Percentiles rank a stretch among this genome's conserved stretches.
phyloP scores from a whole-genome alignment of 2,329 filamentous ascomycete species.

The Colletotrichum musae region DNA sequence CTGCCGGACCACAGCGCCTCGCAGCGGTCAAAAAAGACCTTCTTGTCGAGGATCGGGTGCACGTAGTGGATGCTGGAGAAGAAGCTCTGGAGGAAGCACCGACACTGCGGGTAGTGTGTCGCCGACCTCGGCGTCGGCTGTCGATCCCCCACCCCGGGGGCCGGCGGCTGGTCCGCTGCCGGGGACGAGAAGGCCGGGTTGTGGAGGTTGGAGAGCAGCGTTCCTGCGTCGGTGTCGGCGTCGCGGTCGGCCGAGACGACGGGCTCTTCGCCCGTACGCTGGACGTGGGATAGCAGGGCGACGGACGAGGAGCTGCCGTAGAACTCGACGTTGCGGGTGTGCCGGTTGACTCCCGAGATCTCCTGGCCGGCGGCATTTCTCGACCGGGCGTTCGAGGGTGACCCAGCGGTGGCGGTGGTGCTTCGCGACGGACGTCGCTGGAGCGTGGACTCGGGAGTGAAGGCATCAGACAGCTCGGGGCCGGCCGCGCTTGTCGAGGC shows the following conservation, averaged over 20 bases:
- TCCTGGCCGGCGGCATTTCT: slow-evolving; percentile 52
- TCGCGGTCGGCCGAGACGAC: slow-evolving; percentile 36
- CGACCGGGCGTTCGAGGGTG: slow-evolving; percentile 44
- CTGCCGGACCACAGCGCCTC: slow-evolving; percentile 57
- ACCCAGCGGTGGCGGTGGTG: slow-evolving; percentile 22
- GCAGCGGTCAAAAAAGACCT: slow-evolving; percentile 57
- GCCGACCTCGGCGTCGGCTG: slow-evolving; percentile 35
- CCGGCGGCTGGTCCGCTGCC: slow-evolving; percentile 16
- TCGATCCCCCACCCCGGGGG: slow-evolving; percentile 9
- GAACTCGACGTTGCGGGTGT: slow-evolving; percentile 62
- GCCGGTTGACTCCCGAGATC: slow-evolving; percentile 59
- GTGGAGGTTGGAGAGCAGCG: slow-evolving; percentile 60
- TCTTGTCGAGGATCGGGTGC: slow-evolving; percentile 63
- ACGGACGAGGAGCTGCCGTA: slow-evolving; percentile 64
- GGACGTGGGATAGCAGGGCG: slow-evolving; percentile 59
- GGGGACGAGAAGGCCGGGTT: slow-evolving; percentile 59
- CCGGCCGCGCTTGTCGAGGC: slow-evolving; percentile 38
- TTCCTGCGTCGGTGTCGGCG: slow-evolving; percentile 47
- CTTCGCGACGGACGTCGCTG: slow-evolving; percentile 27
- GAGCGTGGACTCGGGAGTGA: slow-evolving; percentile 18
- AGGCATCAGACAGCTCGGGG: slow-evolving; percentile 24
- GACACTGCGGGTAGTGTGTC: slow-evolving; percentile 58
- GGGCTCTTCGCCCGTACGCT: slow-evolving; percentile 46
- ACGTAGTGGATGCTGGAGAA: slow-evolving; percentile 64
- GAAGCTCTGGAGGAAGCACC: slow-evolving; percentile 61